Evolutionary conservation across 345 rosid species (phyloP), one percentile per base, ranked within the genome.

Genomic region (Microthlaspi erraticum): DNA sequence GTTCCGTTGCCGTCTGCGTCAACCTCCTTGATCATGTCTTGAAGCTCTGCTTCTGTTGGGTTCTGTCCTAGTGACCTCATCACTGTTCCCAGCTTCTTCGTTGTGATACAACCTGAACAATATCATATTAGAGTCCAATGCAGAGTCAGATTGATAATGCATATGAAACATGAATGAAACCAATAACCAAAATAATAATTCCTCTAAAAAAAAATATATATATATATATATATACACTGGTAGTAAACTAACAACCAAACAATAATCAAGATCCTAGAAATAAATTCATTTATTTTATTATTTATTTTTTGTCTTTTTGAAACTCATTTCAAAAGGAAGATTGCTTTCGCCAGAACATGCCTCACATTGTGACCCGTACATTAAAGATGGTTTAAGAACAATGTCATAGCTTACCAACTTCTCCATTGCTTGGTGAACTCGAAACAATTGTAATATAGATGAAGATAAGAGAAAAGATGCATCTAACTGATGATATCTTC

Each of bases 81-180:
- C 68, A 88, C 88, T 20, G 93, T 88, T 14, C 93, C 90, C 31
- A 88, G 87, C 78, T 88, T 90, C 83, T 88, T 88, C 1, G 93
- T 88, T 26, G 90, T 88, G 69, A 88, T 88, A 68, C 90, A 84
- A 72, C 93, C 51, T 72, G 5, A 1, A 52, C 20, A 3, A 59
- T 4, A 38, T 23, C 26, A 23, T 23, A 23, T 70, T 46, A 70
- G 34, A 13, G 26, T 58, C 4, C 29, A 63, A 46, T n/a, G 32
- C 8, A 56, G 6, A 37, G 6, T 33, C 64, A 58, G n/a, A n/a
- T n/a, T n/a, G n/a, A n/a, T n/a, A n/a, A n/a, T n/a, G n/a, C n/a
- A 53, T 33, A 55, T 14, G 41, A 34, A 31, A 31, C 33, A 42
- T 60, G 17, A 64, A 11, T 31, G 4, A n/a, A n/a, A n/a, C n/a